A percentile compares a stretch with the other conserved stretches of the same genome.
phyloP scores from a whole-genome alignment of 1,139 yeast genomes.

The Scheffersomyces quercinus region DNA sequence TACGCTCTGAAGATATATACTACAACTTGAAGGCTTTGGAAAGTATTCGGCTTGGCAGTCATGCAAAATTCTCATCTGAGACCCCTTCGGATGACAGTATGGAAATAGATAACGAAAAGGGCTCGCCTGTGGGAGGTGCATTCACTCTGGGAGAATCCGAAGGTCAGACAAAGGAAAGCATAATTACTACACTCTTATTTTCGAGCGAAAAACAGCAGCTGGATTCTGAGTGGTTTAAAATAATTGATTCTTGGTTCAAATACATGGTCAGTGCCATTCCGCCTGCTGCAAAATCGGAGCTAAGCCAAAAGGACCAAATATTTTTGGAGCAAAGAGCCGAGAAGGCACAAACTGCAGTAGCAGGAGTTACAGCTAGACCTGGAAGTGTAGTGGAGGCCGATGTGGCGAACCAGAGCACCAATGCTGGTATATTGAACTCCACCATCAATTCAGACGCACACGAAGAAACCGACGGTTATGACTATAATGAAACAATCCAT shows the following conservation, averaged over 20 bases:
- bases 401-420: slow-evolving; percentile 4
- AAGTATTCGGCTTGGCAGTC: not conserved
- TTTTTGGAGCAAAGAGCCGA: slow-evolving; percentile 36
- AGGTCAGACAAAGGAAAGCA: slow-evolving; percentile 1
- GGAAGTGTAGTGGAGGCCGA: slow-evolving; percentile 1
- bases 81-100: slow-evolving; percentile 2
- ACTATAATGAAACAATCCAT: slow-evolving; percentile 3
- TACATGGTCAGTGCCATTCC: slow-evolving; percentile 35
- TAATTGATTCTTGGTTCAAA: slow-evolving; percentile 29
- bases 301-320: slow-evolving; percentile 45
- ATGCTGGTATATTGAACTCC: slow-evolving; percentile 8
- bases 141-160: not conserved
- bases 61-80: not conserved
- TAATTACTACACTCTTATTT: slow-evolving; percentile 16
- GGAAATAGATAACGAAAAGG: slow-evolving; percentile 2
- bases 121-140: not conserved
- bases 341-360: slow-evolving; percentile 4
- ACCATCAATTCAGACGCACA: slow-evolving; percentile 7
- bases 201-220: slow-evolving; percentile 18
- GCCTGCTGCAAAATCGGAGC: slow-evolving; percentile 21
- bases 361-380: not conserved
- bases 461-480: slow-evolving; percentile 6
- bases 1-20: slow-evolving; percentile 24
- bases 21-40: slow-evolving; percentile 22
- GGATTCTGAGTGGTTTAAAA: slow-evolving; percentile 17